Evolutionary conservation across 2,329 filamentous ascomycete genomes (phyloP).

Genomic region (Talaromyces marneffei): DNA sequence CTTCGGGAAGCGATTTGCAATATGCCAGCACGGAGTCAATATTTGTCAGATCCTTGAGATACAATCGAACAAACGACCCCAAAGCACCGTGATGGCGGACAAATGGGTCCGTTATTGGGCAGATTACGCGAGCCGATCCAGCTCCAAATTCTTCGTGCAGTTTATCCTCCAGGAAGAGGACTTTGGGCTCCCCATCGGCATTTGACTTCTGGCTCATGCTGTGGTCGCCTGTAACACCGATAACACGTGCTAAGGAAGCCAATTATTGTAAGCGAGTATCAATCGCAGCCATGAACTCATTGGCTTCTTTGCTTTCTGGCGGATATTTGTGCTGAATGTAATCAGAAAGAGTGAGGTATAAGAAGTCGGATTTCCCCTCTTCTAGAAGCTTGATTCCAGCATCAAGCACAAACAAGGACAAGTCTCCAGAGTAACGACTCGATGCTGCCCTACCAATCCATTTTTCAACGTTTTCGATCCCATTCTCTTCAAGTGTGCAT

Average conservation of each 20-base stretch:
- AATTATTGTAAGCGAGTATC: slow-evolving; percentile 32
- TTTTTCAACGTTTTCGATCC: slow-evolving; percentile 31
- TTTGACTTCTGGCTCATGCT: slow-evolving; percentile 41
- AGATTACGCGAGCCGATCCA: slow-evolving; percentile 35
- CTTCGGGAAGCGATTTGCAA: slow-evolving; percentile 26
- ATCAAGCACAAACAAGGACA: slow-evolving; percentile 42
- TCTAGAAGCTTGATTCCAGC: slow-evolving; percentile 39
- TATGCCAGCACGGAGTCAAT: slow-evolving; percentile 27
- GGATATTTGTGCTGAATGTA: slow-evolving; percentile 43
- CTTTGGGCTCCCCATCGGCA: slow-evolving; percentile 30
- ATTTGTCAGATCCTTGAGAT: slow-evolving; percentile 24
- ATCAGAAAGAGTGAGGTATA: slow-evolving; percentile 43
- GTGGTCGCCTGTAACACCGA: slow-evolving; percentile 41
- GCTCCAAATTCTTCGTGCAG: slow-evolving; percentile 29
- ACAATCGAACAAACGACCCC: slow-evolving; percentile 39
- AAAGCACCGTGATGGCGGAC: slow-evolving; percentile 42
- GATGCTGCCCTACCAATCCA: slow-evolving; percentile 36
- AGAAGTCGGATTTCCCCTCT: slow-evolving; percentile 35
- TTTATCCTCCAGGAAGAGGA: slow-evolving; percentile 38
- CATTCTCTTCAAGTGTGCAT: slow-evolving; percentile 30
- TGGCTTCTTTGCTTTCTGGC: slow-evolving; percentile 32
- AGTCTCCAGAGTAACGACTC: slow-evolving; percentile 40
- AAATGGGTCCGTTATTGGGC: slow-evolving; percentile 42
- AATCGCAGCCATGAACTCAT: slow-evolving; percentile 33
- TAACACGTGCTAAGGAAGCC: slow-evolving; percentile 29